Conservation (phyloP, 345 rosid genomes). For the Bruguiera sexangula region DNA sequence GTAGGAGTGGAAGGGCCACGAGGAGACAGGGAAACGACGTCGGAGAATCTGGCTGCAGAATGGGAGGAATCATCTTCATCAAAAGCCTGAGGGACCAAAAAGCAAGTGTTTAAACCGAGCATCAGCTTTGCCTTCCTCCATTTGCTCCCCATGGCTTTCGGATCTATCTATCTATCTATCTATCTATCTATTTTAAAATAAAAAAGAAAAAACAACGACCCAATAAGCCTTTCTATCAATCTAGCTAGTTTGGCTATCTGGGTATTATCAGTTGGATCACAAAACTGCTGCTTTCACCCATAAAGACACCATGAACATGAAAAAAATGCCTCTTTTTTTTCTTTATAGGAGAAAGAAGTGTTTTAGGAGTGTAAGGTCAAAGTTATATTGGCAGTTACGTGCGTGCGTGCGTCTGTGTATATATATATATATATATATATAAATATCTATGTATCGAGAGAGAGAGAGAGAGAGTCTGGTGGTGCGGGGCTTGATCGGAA, state of each 20-base stretch:
- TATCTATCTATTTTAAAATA: not conserved
- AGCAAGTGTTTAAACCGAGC: constrained; percentile 66
- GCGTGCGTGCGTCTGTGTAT: too few relatives aligned
- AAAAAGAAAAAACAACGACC: not conserved
- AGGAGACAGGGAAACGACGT: constrained; percentile 38
- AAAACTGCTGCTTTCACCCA: not conserved
- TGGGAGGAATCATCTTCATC: constrained; percentile 10
- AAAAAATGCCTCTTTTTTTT: too few relatives aligned
- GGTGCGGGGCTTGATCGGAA: too few relatives aligned
- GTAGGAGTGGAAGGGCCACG: constrained; percentile 37
- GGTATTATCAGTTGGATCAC: not conserved
- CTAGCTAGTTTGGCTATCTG: not conserved
- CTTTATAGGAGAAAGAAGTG: too few relatives aligned
- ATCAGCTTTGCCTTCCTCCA: constrained; percentile 79
- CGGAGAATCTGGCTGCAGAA: constrained; percentile 35
- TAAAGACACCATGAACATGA: too few relatives aligned
- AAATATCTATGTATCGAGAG: too few relatives aligned
- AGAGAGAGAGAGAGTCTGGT: too few relatives aligned
- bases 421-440: too few relatives aligned
- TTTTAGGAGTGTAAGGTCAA: too few relatives aligned
- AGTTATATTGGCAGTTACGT: too few relatives aligned
- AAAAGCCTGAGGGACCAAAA: constrained; percentile 50
- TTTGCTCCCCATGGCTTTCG: constrained; percentile 62
- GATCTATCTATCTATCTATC: constrained; percentile 9
- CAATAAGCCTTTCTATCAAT: not conserved